These are phyloP conservation scores for Cercospora sesami DNA, from an alignment of 2,329 filamentous ascomycete genomes.

Conservation along the genomic window DNA sequence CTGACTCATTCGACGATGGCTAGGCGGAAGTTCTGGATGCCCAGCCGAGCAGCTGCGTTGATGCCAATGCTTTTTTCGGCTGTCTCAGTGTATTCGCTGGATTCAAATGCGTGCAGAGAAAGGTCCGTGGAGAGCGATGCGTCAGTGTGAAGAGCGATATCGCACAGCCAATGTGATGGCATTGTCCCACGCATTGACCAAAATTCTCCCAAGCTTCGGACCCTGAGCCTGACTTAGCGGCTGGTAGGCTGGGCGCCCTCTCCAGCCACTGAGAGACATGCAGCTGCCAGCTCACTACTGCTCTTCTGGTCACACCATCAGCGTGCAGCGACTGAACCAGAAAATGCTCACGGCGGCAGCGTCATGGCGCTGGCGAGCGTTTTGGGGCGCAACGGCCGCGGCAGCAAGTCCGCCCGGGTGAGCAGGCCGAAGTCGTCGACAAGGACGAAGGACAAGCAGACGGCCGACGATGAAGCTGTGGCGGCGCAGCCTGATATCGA, in stretches of 20 bases:
- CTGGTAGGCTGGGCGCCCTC: background rate
- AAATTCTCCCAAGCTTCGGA: conserved; percentile 1
- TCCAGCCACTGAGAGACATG: background rate
- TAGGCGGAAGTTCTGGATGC: background rate
- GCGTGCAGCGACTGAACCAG: background rate
- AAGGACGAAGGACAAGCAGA: conserved; percentile 17
- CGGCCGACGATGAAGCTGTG: conserved; percentile 19
- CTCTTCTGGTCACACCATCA: background rate
- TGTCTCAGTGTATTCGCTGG: background rate
- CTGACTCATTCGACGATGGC: conserved; percentile 10
- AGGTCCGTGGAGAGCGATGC: background rate
- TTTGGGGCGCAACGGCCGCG: conserved; percentile 26
- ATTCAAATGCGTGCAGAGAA: background rate
- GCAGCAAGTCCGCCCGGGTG: conserved; percentile 16
- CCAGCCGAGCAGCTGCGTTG: background rate
- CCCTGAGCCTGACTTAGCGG: background rate
- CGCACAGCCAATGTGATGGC: conserved; percentile 12
- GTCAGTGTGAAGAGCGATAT: conserved; percentile 12
- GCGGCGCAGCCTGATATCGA: conserved; percentile 41
- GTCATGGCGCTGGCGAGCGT: conserved; percentile 27
- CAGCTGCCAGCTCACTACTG: conserved; percentile 2
- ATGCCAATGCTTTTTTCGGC: background rate
- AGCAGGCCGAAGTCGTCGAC: conserved; percentile 23
- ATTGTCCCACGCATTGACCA: conserved; percentile 8
- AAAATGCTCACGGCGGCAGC: background rate